Percentiles rank a stretch among this genome's conserved stretches.
phyloP scores from a whole-genome alignment of 192 early-diverging fungal genomes.

The Coemansia sp. region DNA sequence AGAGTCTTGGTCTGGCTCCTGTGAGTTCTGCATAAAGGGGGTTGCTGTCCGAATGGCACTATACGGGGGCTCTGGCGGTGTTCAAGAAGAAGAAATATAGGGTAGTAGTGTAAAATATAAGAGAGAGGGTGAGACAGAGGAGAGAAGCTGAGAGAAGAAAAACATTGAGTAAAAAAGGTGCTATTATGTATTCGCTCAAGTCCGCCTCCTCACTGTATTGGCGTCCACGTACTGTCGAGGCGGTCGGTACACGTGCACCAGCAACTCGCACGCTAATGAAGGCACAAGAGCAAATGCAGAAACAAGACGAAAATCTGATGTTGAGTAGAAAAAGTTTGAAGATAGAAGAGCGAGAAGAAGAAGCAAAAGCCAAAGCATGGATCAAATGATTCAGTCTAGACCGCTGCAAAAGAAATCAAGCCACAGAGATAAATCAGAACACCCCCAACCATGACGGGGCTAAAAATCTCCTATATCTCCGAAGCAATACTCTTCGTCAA shows the following conservation, averaged over 20 bases:
- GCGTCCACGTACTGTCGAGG: not conserved
- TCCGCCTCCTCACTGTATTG: not conserved
- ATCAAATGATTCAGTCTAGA: not conserved
- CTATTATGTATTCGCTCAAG: not conserved
- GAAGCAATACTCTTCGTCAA: constrained; percentile 57
- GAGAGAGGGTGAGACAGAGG: not conserved
- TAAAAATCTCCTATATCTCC: not conserved
- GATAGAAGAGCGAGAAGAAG: not conserved
- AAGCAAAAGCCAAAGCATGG: not conserved
- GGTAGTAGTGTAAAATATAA: not conserved
- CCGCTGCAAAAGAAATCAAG: not conserved
- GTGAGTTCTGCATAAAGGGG: not conserved
- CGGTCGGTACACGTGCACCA: not conserved
- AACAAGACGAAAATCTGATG: not conserved
- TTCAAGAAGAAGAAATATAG: not conserved
- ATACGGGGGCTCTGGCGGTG: not conserved
- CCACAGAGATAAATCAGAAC: not conserved
- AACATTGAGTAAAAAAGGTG: not conserved
- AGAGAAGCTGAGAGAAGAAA: not conserved
- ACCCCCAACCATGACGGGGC: too few species aligned
- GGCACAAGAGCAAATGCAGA: not conserved
- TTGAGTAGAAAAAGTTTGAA: not conserved
- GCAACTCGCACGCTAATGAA: not conserved
- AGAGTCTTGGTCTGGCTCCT: not conserved
- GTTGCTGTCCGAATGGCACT: not conserved